Evolutionary conservation across 1,284 basidiomycete genomes (phyloP), one percentile per base, ranked within the genome.

Genomic region (Sporisorium sorghi): DNA sequence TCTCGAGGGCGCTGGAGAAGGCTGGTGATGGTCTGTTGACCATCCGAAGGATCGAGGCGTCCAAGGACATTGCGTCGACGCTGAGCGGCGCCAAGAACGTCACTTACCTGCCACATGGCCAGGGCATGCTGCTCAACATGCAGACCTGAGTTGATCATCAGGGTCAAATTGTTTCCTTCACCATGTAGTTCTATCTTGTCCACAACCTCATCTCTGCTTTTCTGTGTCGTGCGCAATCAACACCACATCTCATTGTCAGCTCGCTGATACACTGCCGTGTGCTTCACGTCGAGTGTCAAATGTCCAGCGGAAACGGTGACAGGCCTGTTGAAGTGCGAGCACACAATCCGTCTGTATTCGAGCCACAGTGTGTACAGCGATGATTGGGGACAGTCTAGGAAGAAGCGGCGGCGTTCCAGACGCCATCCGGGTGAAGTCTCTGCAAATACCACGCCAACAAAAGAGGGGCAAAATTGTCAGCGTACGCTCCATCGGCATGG

Each of bases 1-100:
- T 99, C 83, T 96, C 93, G 15, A 89, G 88, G 69, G 93, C 97
- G n/a, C 86, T 97, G 83, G 91, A 93, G 82, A 93, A 91, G 87
- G 95, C 94, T 3, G 97, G 96, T 19, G 94, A 97, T 82, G 96
- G 93, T 39, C 93, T 98, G 86, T 90, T 99, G 59, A 91, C 94
- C 68, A 90, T 99, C 85, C 89, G 95, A 80, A 93, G 95, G 86
- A 99, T 99, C 81, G 97, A 99, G 87, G 93, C 97, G 43, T 92
- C 92, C 87, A 94, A 97, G 87, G 95, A 96, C 63, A 97, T 99
- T 80, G 94, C 86, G 10, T 76, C 77, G 15, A 87, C 86, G n/a
- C 76, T 87, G 46, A 78, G 83, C 48, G 67, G 58, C 40, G 79
- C 81, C 10, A 77, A 84, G 53, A 87, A 87, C 63, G 86, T 87